Evolutionary conservation across 108 stramenopile genomes (phyloP), one percentile per base, ranked within the genome.

Genomic region (Cyclotella sp.): DNA sequence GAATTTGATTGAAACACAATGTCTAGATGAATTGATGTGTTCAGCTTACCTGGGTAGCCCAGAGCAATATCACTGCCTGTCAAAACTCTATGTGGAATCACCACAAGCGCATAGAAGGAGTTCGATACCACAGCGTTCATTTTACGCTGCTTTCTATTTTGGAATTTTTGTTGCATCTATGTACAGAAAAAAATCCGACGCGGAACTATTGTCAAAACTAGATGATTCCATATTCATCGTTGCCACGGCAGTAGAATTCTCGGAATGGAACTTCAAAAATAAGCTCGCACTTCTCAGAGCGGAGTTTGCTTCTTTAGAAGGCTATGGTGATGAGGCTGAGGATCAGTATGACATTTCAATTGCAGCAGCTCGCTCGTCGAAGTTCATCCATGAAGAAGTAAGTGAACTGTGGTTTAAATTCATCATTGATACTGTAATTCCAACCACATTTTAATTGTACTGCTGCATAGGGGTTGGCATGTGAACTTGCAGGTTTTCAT

Each of bases 381-480:
- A 59, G 51, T 72, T 71, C 52, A 27, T 67, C 7, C 77, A 78
- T 27, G 77, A 78, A 63, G 60, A 71, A 27, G 77, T 49, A 9
- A 49, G 47, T 49, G n/a, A 49, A 34, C 2, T 34, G 34, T 49
- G 3, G 47, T n/a, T n/a, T 1, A n/a, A n/a, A 49, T 49, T n/a
- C 47, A 49, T 49, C 3, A 49, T 49, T 49, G 15, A 1, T 16
- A 3, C 9, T n/a, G 3, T n/a, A 7, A 9, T 49, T 49, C 9
- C 6, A 1, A n/a, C 15, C 47, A 49, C 34, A 6, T 49, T 3
- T n/a, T 49, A n/a, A 3, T 49, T n/a, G 15, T n/a, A 7, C 3
- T 49, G 44, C 44, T 9, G 13, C 11, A 12, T 13, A 49, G 47
- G 47, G 68, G 24, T 59, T 77, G 44, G 76, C 76, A 27, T 77